Conservation (phyloP, 768 basidiomycete genomes). For the Rhizopogon sp. region DNA sequence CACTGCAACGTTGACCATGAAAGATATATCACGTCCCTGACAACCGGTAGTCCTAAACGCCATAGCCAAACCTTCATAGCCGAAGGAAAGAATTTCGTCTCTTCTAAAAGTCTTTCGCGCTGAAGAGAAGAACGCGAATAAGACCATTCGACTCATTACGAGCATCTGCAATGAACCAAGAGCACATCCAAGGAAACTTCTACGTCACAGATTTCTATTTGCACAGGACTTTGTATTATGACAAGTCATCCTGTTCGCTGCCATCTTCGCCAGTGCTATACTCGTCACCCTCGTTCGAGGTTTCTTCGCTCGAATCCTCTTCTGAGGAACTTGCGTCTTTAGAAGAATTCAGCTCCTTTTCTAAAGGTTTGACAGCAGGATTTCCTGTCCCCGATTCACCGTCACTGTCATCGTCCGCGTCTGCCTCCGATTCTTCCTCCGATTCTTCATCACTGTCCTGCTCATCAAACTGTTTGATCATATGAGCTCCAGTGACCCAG, state of each 20-base stretch:
- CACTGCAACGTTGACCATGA: background rate
- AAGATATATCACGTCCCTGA: no score
- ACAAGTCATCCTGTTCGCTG: constrained; percentile 5
- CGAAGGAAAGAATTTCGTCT: no score
- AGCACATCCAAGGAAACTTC: no score
- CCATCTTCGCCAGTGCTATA: constrained; percentile 1
- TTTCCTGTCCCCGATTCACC: constrained; percentile 7
- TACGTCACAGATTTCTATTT: constrained; percentile 6
- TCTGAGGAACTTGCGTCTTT: constrained; percentile 5
- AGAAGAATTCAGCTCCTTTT: background rate
- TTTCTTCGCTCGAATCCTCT: constrained; percentile 16
- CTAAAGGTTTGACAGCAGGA: background rate
- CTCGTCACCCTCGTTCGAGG: constrained; percentile 8
- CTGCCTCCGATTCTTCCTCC: constrained; percentile 13
- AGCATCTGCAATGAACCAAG: background rate
- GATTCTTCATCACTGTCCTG: constrained; percentile 58
- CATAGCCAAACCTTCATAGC: no score
- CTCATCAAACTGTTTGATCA: constrained; percentile 80
- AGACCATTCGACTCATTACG: background rate
- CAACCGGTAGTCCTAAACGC: no score
- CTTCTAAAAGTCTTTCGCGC: no score
- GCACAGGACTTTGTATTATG: background rate
- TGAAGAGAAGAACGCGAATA: background rate
- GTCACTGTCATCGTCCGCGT: constrained; percentile 15
- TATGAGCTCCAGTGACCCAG: constrained; percentile 64